Evolutionary conservation across 1,139 yeast genomes (phyloP).

Genomic region (Yamadazyma atmosphaerica): DNA sequence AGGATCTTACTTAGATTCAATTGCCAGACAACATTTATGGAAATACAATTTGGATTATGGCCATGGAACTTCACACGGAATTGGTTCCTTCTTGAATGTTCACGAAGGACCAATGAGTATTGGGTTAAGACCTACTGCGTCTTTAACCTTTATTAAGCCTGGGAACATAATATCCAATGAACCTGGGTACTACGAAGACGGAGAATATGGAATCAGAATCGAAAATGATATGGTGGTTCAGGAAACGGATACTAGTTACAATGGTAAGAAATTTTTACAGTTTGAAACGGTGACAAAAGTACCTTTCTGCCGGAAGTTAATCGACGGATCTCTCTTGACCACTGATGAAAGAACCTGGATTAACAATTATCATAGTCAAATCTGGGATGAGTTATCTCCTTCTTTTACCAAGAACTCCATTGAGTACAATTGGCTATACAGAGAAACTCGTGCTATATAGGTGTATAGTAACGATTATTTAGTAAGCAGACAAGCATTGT

Average conservation of each 20-base stretch:
- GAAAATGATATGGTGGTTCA: conserved; percentile 78
- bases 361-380: conserved; percentile 62
- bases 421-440: conserved; percentile 71
- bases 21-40: conserved; percentile 94
- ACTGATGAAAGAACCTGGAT: conserved; percentile 66
- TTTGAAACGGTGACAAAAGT: conserved; percentile 87
- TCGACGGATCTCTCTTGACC: conserved; percentile 40
- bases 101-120: conserved; percentile 97
- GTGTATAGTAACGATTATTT: too few relatives aligned
- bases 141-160: conserved; percentile 48
- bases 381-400: conserved; percentile 58
- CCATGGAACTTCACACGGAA: conserved; percentile 99
- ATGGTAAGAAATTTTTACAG: conserved; percentile 60
- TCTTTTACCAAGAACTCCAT: conserved; percentile 50
- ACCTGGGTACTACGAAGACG: conserved; percentile 94
- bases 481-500: too few relatives aligned
- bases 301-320: conserved; percentile 56
- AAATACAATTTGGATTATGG: conserved; percentile 82
- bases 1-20: conserved; percentile 78
- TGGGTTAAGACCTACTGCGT: conserved; percentile 61
- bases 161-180: conserved; percentile 91
- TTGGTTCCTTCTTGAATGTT: conserved; percentile 88
- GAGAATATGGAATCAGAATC: conserved; percentile 89
- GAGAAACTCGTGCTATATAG: conserved; percentile 51
- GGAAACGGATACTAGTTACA: conserved; percentile 43